Base-by-base conservation (phyloP, 2,329 filamentous ascomycete genomes). In the Xylaria sp. region DNA sequence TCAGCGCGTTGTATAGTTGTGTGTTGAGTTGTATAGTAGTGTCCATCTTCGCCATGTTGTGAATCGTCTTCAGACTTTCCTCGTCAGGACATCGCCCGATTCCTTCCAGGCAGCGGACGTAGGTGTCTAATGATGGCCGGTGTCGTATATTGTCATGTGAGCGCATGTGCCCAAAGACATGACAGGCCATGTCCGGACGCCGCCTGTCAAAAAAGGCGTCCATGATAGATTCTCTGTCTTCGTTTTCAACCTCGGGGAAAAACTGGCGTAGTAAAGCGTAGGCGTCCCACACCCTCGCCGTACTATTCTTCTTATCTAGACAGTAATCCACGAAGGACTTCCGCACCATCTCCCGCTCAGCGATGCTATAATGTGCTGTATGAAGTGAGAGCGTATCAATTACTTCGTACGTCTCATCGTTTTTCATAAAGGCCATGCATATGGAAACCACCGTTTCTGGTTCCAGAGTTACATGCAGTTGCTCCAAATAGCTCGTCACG, bases 21-120 rank as follows among this genome's bases (percentile, higher is more conserved):
- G 94, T 98, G 69, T 85, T 88, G 4, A 89, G 84, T 69, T 94
- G 88, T 38, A 98, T 84, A 43, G 87, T 85, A n/a, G 89, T 84
- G 75, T 99, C 95, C 75, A 97, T 89, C 78, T 97, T 98, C 68
- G 97, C 83, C 87, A 97, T 94, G 74, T 97, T 97, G 79, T 97
- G 91, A 2, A 96, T 86, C 65, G 90, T 86, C 61, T 88, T 86
- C 19, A 97, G 79, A 43, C 87, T 88, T 59, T 91, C 87, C 1
- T 78, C 72, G 69, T 91, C 87, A 8, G 82, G 82, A 43, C 78
- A 77, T n/a, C 77, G 76, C 3, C 89, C 89, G 23, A 97, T 85
- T 2, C 92, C 92, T 63, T 91, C 86, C 60, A 98, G 89, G 65
- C 89, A 94, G 35, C 83, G 79, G 3, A 92, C 84, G 73, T 99